phyloP scores from a whole-genome alignment of 345 rosid species.

The Hibiscus syriacus region DNA sequence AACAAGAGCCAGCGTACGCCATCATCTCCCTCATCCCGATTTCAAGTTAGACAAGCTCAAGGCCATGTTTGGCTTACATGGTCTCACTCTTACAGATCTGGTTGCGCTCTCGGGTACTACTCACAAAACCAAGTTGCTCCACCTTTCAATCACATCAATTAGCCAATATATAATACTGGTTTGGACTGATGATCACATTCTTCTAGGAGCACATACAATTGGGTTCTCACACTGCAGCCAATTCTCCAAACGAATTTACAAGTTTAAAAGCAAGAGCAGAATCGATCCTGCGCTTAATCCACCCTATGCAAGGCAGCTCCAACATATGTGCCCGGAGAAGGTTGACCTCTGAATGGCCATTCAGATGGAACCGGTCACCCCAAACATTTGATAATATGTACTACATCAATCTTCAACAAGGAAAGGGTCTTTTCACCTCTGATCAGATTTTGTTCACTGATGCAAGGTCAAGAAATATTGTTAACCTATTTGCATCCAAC shows the following conservation, averaged over 20 bases:
- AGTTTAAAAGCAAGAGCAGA: background rate
- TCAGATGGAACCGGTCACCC: constrained; percentile 9
- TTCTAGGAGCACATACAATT: constrained; percentile 19
- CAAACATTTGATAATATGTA: constrained; percentile 12
- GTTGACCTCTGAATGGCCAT: constrained; percentile 16
- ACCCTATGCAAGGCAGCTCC: constrained; percentile 9
- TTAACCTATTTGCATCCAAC: constrained; percentile 7
- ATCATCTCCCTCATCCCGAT: constrained; percentile 13
- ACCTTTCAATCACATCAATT: background rate
- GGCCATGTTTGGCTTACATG: constrained; percentile 11
- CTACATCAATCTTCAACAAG: constrained; percentile 15
- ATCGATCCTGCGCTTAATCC: constrained; percentile 13
- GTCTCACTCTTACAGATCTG: constrained; percentile 13
- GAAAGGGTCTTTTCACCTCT: constrained; percentile 15
- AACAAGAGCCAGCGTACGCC: constrained; percentile 5
- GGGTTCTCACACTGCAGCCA: constrained; percentile 22
- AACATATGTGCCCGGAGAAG: constrained; percentile 1
- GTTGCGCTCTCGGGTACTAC: constrained; percentile 19
- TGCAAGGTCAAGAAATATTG: constrained; percentile 2
- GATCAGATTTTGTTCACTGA: constrained; percentile 9
- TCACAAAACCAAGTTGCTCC: background rate
- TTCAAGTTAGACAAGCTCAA: constrained; percentile 11
- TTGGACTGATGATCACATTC: background rate
- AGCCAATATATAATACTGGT: background rate
- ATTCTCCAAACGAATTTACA: constrained; percentile 13